Base-by-base conservation (phyloP, 2,329 filamentous ascomycete species). In the Xylaria sp. region DNA sequence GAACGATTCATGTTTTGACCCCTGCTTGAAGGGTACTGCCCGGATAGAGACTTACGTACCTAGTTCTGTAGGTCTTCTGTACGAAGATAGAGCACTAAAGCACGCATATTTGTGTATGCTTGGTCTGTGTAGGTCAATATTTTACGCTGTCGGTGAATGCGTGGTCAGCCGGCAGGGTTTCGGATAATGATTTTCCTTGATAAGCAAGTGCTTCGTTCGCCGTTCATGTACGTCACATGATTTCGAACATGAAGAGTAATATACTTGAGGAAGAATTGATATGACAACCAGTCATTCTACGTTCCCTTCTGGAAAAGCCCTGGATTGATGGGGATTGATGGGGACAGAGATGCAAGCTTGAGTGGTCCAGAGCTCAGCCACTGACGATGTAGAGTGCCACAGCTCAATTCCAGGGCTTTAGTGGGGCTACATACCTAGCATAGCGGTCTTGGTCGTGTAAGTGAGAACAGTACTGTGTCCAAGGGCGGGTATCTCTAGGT, bases 161-260 rank as follows among this genome's bases (percentile, higher is more conserved):
- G 42, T 19, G n/a, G 17, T 17, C n/a, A 19, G n/a, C 30, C 8
- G 6, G 11, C 34, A 36, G 34, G 34, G 34, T 55, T n/a, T 21
- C n/a, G 14, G 8, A 19, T 17, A 45, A 45, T 1, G 3, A 45
- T 45, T 12, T 51, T 17, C 34, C 17, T 63, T 19, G 36, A 8
- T 14, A 19, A 8, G 19, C 1, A 17, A 50, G 45, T 53, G 6
- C n/a, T 61, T 61, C 27, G 32, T 17, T 36, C 21, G 61, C 19
- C 21, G 57, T 61, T 64, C 36, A 61, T 68, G 61, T 57, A 51
- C 53, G 57, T 68, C 62, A 68, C 66, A 65, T 55, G 62, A 54
- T 65, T 54, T 54, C 54, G 21, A 48, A 24, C 14, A 42, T 53
- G 53, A 42, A n/a, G 24, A 42, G 48, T 32, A 19, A 32, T 7